Evolutionary conservation across 2,329 filamentous ascomycete genomes (phyloP).

Genomic region (Penicillium sp.): DNA sequence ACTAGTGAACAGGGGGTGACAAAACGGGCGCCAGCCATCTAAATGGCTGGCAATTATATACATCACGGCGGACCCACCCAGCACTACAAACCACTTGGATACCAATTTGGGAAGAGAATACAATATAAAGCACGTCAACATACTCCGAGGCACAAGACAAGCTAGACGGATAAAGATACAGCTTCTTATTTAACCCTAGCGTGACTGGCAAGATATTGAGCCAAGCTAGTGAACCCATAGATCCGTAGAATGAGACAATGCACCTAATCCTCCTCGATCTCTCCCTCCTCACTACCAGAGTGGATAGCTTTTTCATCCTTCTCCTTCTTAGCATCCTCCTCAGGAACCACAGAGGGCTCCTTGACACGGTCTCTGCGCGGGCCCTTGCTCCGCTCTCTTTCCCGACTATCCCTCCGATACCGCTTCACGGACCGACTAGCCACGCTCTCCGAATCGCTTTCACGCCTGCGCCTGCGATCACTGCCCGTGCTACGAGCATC

Average conservation of each 20-base stretch:
- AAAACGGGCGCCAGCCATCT: background rate
- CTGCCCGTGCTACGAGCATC: conserved; percentile 55
- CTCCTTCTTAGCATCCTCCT: conserved; percentile 36
- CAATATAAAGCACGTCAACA: background rate
- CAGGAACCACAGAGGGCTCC: conserved; percentile 34
- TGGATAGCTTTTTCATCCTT: conserved; percentile 57
- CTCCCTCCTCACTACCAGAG: conserved; percentile 93
- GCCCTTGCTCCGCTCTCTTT: conserved; percentile 37
- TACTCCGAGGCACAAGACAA: background rate
- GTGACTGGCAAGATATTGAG: background rate
- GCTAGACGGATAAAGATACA: background rate
- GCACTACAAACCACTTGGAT: background rate
- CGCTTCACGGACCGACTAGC: conserved; percentile 63
- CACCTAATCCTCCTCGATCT: conserved; percentile 76
- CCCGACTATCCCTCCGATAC: conserved; percentile 42
- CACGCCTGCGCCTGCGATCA: conserved; percentile 72
- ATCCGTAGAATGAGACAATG: background rate
- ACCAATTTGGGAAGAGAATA: background rate
- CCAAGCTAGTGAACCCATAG: background rate
- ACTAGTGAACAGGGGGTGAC: background rate
- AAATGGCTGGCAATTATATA: background rate
- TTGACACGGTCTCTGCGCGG: conserved; percentile 59
- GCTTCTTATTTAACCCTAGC: background rate
- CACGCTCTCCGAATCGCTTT: conserved; percentile 68
- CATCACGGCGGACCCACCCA: background rate